Conservation (phyloP, 306 rosid genomes). For the Neltuma alba region DNA sequence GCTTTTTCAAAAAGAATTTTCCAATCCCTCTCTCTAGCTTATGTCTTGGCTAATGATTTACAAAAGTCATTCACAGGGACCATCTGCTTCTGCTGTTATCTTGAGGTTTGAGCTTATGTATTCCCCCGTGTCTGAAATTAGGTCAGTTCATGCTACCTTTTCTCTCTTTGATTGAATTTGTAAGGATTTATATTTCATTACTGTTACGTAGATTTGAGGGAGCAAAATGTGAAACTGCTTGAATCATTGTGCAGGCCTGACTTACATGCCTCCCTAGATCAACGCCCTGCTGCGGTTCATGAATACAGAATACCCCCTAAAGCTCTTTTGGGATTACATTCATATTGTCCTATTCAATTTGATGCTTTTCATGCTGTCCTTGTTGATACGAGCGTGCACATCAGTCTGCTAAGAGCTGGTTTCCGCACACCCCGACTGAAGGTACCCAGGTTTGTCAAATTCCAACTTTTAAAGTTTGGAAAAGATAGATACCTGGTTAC, state of each 20-base stretch:
- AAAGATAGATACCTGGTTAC: slow-evolving; percentile 10
- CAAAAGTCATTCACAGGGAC: slow-evolving; percentile 52
- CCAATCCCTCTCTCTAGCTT: not conserved
- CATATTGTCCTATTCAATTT: slow-evolving; percentile 89
- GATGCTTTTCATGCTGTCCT: slow-evolving; percentile 89
- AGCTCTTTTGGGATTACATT: slow-evolving; percentile 89
- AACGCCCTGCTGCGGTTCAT: slow-evolving; percentile 73
- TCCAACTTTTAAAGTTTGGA: slow-evolving; percentile 39
- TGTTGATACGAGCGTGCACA: slow-evolving; percentile 80
- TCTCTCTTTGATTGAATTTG: not conserved
- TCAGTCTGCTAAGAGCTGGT: slow-evolving; percentile 71
- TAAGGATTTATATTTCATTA: slow-evolving; percentile 23
- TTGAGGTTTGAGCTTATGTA: slow-evolving; percentile 93
- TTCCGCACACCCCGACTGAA: slow-evolving; percentile 49
- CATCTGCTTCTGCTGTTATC: slow-evolving; percentile 66
- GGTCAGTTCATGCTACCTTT: slow-evolving; percentile 58
- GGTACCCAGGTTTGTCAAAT: slow-evolving; percentile 78
- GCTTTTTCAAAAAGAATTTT: not conserved
- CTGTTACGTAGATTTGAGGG: not conserved
- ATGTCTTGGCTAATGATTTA: slow-evolving; percentile 23
- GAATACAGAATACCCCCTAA: slow-evolving; percentile 89
- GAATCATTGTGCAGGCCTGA: slow-evolving; percentile 58
- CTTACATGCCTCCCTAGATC: slow-evolving; percentile 61
- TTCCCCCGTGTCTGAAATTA: slow-evolving; percentile 55
- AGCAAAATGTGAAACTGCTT: slow-evolving; percentile 19